phyloP scores from a whole-genome alignment of 2,329 filamentous ascomycete genomes.

The Xylariaceae sp. region DNA sequence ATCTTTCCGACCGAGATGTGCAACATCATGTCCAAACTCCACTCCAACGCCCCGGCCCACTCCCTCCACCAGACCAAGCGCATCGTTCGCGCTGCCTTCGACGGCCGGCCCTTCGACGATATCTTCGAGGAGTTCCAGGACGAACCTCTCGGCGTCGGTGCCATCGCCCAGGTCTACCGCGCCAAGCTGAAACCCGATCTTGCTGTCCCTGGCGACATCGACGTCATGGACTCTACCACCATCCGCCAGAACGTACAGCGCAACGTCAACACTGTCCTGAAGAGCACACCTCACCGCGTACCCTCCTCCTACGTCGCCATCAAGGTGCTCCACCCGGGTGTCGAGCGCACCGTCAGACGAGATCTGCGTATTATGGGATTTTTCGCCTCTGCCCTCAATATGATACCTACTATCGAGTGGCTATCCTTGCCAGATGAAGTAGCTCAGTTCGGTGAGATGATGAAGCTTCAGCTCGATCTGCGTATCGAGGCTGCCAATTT shows the following conservation, averaged over 20 bases:
- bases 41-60: conserved; percentile 92
- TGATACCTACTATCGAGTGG: conserved; percentile 94
- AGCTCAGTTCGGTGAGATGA: conserved; percentile 93
- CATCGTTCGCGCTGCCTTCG: conserved; percentile 80
- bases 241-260: conserved; percentile 69
- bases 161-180: conserved; percentile 97
- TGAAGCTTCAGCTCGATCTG: conserved; percentile 93
- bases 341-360: conserved; percentile 85
- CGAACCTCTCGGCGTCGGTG: conserved; percentile 84
- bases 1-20: conserved; percentile 96
- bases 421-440: conserved; percentile 94
- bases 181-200: conserved; percentile 84
- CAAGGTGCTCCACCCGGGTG: conserved; percentile 90
- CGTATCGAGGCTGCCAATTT: conserved; percentile 93
- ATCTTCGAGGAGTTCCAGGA: conserved; percentile 97
- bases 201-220: conserved; percentile 60
- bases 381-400: conserved; percentile 81
- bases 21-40: conserved; percentile 86
- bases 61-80: conserved; percentile 75
- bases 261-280: conserved; percentile 82
- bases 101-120: conserved; percentile 74
- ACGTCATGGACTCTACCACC: conserved; percentile 52
- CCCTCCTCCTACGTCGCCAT: conserved; percentile 92
- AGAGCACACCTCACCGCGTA: conserved; percentile 79
- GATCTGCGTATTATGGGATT: conserved; percentile 92